Conservation (phyloP, 1,284 basidiomycete genomes). For the Leccinum solheimii region DNA sequence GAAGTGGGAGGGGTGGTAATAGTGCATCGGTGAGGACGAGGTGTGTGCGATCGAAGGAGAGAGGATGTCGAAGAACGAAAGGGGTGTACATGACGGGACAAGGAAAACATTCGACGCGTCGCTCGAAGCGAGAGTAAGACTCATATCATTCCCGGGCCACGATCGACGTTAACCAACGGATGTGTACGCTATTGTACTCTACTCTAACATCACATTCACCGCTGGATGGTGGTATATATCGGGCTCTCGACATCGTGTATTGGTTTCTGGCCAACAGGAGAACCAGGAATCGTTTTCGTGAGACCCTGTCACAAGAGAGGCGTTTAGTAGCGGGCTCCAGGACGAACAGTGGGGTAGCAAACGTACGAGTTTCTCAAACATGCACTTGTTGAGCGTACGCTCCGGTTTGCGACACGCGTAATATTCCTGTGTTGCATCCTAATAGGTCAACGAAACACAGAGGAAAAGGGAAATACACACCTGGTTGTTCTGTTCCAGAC, state of each 20-base stretch:
- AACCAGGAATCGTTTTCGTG: conserved; percentile 90
- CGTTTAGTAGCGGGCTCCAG: not conserved
- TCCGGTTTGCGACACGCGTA: conserved; percentile 91
- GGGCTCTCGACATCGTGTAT: conserved; percentile 91
- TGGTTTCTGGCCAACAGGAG: conserved; percentile 81
- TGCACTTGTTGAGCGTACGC: conserved; percentile 88
- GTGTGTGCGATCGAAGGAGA: not conserved
- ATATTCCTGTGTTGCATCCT: conserved; percentile 59
- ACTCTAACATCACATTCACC: conserved; percentile 42
- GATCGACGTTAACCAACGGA: no score
- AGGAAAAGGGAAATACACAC: conserved; percentile 41
- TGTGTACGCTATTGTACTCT: conserved; percentile 11
- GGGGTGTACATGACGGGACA: conserved; percentile 14
- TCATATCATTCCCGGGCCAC: no score
- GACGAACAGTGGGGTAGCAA: conserved; percentile 13
- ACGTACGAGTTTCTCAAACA: conserved; percentile 92
- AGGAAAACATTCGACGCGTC: conserved; percentile 23
- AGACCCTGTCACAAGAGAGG: conserved; percentile 64
- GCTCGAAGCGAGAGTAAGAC: not conserved
- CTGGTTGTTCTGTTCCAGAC: conserved; percentile 95
- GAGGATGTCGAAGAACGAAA: not conserved
- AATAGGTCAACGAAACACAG: not conserved
- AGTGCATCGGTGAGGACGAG: not conserved
- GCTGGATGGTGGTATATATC: conserved; percentile 77
- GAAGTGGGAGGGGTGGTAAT: conserved; percentile 22